Base-by-base conservation (phyloP, 192 early-diverging fungal species). In the Coemansia sp. region DNA sequence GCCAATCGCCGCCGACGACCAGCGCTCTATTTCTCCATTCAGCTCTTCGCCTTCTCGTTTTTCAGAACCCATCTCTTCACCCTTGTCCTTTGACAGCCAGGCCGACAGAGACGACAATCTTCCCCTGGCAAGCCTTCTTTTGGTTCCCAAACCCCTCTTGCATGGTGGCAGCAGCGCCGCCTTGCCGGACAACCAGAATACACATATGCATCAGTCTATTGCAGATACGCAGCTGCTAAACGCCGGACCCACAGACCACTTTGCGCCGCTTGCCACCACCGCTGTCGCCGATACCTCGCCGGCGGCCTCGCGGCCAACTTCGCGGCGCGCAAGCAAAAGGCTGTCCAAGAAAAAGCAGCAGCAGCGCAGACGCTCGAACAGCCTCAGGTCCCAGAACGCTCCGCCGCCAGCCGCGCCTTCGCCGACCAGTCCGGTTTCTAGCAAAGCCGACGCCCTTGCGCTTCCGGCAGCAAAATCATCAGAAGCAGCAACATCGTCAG, bases 311-410 rank as follows among this genome's bases (percentile, higher is more conserved):
- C 39, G 39, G 5, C 39, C 39, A 4, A 42, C 16, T 10, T 42
- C 39, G 13, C 49, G 16, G 49, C 49, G 49, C 49, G 7, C 49
- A 51, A 61, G 14, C 27, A 29, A 29, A 14, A 61, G 10, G 13
- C 61, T 54, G 25, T 9, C 35, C 18, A 24, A 35, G 23, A 47
- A 56, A 50, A 46, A 64, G 42, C 52, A 64, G 24, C 14, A 53
- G 34, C 46, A 30, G 34, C 28, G 27, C 29, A 13, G 53, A 42
- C 39, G 39, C 13, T 42, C 39, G 14, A 42, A 18, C 14, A 42
- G 39, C 5, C 3, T 42, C 39, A 42, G 14, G 39, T 42, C 39
- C 3, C 39, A 42, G 39, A 42, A 16, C 14, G 39, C 14, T 32
- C 30, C 8, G 39, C 39, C 39, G 0, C 16, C 13, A 13, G 13